A percentile compares a stretch with the other conserved stretches of the same genome.
phyloP scores from a whole-genome alignment of 2,329 filamentous ascomycete species.

The Seiridium cupressi region DNA sequence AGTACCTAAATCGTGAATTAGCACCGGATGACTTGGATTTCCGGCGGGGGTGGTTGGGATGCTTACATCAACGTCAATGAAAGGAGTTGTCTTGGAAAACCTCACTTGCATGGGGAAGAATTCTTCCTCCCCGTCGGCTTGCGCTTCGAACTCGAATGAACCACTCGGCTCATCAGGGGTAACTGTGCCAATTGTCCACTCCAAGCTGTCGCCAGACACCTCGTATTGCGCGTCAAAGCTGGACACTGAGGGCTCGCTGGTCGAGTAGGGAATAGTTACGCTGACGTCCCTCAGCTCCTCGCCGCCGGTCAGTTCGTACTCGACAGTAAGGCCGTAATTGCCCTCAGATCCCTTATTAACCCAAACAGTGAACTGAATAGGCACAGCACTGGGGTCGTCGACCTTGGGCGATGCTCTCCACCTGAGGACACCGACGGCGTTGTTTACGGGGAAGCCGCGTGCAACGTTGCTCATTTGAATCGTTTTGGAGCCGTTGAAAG shows the following conservation, averaged over 20 bases:
- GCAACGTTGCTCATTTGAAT: constrained; percentile 88
- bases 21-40: not conserved
- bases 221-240: constrained; percentile 95
- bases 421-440: constrained; percentile 86
- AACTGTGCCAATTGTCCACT: constrained; percentile 89
- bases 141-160: constrained; percentile 92
- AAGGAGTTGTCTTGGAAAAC: constrained; percentile 84
- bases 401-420: constrained; percentile 85
- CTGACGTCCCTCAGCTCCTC: constrained; percentile 80
- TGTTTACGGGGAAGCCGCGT: constrained; percentile 92
- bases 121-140: constrained; percentile 82
- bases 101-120: constrained; percentile 97
- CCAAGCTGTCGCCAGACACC: constrained; percentile 85
- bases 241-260: constrained; percentile 81
- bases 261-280: constrained; percentile 83
- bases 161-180: constrained; percentile 80
- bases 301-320: constrained; percentile 87
- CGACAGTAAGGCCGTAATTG: constrained; percentile 87
- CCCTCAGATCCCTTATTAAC: constrained; percentile 81
- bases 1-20: constrained; percentile 52
- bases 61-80: constrained; percentile 91
- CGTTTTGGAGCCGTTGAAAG: constrained; percentile 77
- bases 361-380: constrained; percentile 97
- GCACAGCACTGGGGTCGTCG: constrained; percentile 77
- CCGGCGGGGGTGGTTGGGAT: not conserved